These are phyloP conservation scores for Fomitopsis pulvina DNA, from an alignment of 768 basidiomycete genomes.

Conservation along the genomic window DNA sequence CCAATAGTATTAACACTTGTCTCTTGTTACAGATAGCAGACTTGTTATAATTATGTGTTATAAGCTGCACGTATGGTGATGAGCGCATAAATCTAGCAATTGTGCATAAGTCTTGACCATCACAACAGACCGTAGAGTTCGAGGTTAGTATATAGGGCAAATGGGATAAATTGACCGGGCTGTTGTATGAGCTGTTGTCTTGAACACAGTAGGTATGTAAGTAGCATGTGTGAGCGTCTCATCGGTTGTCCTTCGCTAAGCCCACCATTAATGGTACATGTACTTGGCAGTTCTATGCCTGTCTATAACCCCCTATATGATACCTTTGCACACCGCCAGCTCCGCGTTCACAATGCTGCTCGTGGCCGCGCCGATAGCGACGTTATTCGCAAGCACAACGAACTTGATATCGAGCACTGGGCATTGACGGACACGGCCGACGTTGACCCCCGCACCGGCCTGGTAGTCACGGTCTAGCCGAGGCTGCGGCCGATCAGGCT, in stretches of 20 bases:
- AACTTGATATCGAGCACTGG: conserved; percentile 94
- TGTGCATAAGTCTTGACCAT: no score
- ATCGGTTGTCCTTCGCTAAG: background rate
- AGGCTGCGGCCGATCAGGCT: conserved; percentile 90
- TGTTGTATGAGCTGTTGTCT: no score
- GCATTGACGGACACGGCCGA: conserved; percentile 88
- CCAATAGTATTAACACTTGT: no score
- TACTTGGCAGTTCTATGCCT: background rate
- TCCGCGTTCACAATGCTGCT: conserved; percentile 97
- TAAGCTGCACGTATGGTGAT: no score
- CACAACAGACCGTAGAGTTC: no score
- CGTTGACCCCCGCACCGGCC: conserved; percentile 85
- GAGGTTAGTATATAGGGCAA: no score
- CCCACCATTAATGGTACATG: conserved; percentile 2
- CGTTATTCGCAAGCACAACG: conserved; percentile 88
- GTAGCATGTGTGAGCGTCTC: background rate
- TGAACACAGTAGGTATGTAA: no score
- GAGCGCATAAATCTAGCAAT: no score
- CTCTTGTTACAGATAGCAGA: no score
- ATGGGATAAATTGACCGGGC: no score
- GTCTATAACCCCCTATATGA: conserved; percentile 21
- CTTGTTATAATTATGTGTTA: no score
- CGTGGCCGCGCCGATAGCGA: conserved; percentile 93
- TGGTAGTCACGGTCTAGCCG: conserved; percentile 86
- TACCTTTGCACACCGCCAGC: conserved; percentile 77